Base-by-base conservation (phyloP, 2,329 filamentous ascomycete species). In the Colletotrichum plurivorum region DNA sequence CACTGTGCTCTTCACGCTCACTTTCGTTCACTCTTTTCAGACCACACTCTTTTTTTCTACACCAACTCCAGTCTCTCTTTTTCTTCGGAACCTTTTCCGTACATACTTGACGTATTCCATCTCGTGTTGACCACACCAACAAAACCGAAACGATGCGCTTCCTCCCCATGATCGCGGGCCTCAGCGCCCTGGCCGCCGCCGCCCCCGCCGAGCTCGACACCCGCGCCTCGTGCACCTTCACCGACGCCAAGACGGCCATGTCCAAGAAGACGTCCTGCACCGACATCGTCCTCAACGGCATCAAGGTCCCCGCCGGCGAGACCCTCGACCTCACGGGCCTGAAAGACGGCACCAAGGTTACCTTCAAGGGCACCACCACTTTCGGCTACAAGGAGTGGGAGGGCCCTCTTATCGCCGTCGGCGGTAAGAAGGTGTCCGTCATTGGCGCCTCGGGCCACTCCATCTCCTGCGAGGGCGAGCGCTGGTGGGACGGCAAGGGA, bases 341-440 rank as follows among this genome's bases (percentile, higher is more conserved):
- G 46, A 82, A 81, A 1, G 75, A 78, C 18, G 85, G 84, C 71
- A 88, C 88, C 64, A 16, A 83, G 78, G 62, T 71, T 70, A 87
- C 86, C 73, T 93, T 93, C 78, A 78, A 88, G 68, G 91, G 91
- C 46, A 88, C 83, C 18, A 93, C 90, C 20, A 89, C 87, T 64
- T 93, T 90, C 74, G 90, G 84, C 20, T 92, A 91, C 80, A 82
- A 88, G 71, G 87, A 91, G 74, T 93, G 90, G 90, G 77, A 78
- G 1, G 90, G 91, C 0, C 90, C 90, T 55, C 82, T 93, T 12
- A 84, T 93, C 73, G 84, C 84, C 31, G 82, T 92, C 71, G 86
- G 86, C 1, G 91, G 90, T 45, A 87, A 79, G 41, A 80, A 82
- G 70, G 84, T 91, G 73, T 84, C 82, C 36, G 82, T 92, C 54